Percentiles rank a stretch among this genome's conserved stretches.
These are phyloP conservation scores for Bothriochloa decipiens DNA, from an alignment of 176 grass and related monocot species.

Conservation along the genomic window DNA sequence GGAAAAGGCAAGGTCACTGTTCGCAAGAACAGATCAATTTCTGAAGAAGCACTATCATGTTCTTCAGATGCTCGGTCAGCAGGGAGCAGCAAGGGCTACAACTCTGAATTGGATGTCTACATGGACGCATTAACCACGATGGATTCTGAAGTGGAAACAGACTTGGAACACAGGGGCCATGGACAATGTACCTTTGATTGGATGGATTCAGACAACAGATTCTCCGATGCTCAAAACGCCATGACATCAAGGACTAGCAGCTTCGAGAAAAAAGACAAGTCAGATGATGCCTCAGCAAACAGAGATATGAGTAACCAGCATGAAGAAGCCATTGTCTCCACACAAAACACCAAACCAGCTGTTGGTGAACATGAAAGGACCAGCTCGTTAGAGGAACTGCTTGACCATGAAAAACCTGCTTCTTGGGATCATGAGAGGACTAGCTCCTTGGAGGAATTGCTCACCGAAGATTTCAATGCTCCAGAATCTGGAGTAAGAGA, in stretches of 20 bases:
- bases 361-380: conserved; percentile 48
- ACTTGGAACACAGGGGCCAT: conserved; percentile 49
- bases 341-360: conserved; percentile 29
- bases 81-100: conserved; percentile 69
- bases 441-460: conserved; percentile 49
- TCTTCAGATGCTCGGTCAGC: conserved; percentile 49
- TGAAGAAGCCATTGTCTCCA: neutral
- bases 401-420: conserved; percentile 39
- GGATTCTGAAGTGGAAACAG: conserved; percentile 79
- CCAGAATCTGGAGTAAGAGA: conserved; percentile 29
- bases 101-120: conserved; percentile 73
- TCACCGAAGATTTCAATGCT: conserved; percentile 36
- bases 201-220: conserved; percentile 33
- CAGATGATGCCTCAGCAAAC: conserved; percentile 29
- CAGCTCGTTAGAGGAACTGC: conserved; percentile 50
- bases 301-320: conserved; percentile 21
- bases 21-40: conserved; percentile 32
- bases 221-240: conserved; percentile 38
- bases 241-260: conserved; percentile 29
- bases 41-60: conserved; percentile 54
- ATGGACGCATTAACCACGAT: conserved; percentile 70
- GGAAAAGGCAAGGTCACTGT: conserved; percentile 32
- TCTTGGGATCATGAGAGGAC: conserved; percentile 53
- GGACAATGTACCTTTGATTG: neutral
- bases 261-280: conserved; percentile 41